Base-by-base conservation (phyloP, 148 eudicot genomes). In the Rhododendron kiyosumense region DNA sequence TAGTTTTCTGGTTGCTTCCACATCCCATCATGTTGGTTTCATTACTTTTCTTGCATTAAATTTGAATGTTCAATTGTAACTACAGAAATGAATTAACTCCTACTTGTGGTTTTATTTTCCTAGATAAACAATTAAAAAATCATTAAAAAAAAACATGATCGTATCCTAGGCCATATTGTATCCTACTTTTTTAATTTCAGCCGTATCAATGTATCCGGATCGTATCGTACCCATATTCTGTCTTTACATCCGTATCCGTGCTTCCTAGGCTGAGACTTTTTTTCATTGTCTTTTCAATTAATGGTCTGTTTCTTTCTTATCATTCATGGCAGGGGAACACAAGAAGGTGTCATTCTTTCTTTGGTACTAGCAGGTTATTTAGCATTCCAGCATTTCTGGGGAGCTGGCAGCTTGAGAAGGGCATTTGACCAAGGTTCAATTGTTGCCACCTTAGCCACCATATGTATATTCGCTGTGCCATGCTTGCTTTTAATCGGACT, bases 361-460 rank as follows among this genome's bases (percentile, higher is more conserved):
- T 87, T 95, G 85, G 90, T 79, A 43, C 88, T 96, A 78, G 95
- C 97, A 13, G 94, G 89, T 48, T 96, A 90, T 90, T 85, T 96
- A 87, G 97, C 98, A 48, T 95, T 93, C 91, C 96, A 91, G 91
- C 98, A 95, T 91, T 96, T 95, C 83, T 63, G 92, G 38, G 86
- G 93, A 81, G 89, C 90, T 17, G 99, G 98, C 82, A 91, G 93
- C 89, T 92, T 96, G 90, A 84, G 81, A 87, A 95, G 85, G 85
- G 93, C 96, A 36, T 93, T 95, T 83, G 91, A 94, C 57, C 97
- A 92, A 90, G 94, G 91, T 90, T 93, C 98, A 59, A 86, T 94
- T 82, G 85, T 95, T 89, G 93, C 99, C 52, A 93, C 97, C 75
- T 38, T 93, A 78, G 93, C 98, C 83, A 88, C 93, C 86, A 89